These are phyloP conservation scores for Pythium myriotylum DNA, from an alignment of 352 stramenopile genomes.

Conservation along the genomic window DNA sequence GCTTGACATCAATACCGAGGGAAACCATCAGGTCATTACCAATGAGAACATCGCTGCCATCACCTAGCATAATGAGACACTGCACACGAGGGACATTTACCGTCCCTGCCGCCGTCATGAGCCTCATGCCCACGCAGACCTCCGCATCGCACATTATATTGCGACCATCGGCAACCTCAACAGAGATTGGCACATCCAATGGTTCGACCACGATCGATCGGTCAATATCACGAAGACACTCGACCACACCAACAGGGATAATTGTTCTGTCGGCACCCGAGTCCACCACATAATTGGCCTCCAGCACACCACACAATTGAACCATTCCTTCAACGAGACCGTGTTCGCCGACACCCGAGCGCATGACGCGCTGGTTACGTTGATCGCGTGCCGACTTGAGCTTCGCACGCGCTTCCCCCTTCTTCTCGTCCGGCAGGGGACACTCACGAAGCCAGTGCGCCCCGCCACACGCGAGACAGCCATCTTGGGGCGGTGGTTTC, in stretches of 20 bases:
- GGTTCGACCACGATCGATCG: background rate
- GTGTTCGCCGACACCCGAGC: background rate
- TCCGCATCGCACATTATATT: background rate
- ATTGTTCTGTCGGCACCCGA: background rate
- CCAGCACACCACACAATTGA: background rate
- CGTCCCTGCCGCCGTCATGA: background rate
- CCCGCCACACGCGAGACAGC: slow-evolving; percentile 4
- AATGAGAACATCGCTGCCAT: slow-evolving; percentile 2
- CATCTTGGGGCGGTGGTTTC: slow-evolving; percentile 1
- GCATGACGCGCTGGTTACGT: no score
- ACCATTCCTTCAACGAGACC: background rate
- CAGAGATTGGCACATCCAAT: background rate
- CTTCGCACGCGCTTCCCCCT: background rate
- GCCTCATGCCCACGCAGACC: background rate
- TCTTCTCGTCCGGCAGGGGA: background rate
- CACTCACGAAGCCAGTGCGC: slow-evolving; percentile 3
- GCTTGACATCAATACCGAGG: slow-evolving; percentile 4
- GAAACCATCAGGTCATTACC: slow-evolving; percentile 2
- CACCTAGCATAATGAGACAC: background rate
- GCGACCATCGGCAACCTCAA: background rate
- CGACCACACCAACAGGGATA: background rate
- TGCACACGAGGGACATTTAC: background rate
- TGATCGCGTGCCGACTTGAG: background rate
- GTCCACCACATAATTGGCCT: slow-evolving; percentile 1
- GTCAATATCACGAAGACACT: background rate